Evolutionary conservation across 2,329 filamentous ascomycete genomes (phyloP), one percentile per base, ranked within the genome.

Genomic region (Aureobasidium sp.): DNA sequence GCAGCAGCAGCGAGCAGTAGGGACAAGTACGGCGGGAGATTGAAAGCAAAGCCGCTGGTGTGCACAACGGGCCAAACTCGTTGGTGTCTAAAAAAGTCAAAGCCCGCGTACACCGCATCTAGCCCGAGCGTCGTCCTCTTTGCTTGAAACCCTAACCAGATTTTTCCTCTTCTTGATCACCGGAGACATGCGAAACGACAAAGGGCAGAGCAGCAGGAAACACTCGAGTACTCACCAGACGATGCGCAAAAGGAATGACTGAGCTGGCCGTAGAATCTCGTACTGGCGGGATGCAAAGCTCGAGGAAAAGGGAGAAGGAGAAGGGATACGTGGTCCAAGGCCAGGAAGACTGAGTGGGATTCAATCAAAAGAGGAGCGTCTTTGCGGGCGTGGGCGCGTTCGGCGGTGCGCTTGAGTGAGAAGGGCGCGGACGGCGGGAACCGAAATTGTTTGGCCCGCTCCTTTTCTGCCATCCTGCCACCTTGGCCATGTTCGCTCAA

Each of bases 11-110:
- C 56, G 34, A 51, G 42, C 39, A 41, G 57, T 49, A 60, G 57
- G 44, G 36, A 60, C 57, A 60, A 51, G 22, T 60, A 60, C 41
- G 57, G 57, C 57, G 45, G 57, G 29, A 60, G 55, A 48, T 42
- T 58, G 42, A 47, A 47, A 44, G 51, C 53, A 45, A 56, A 45
- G 41, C 55, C 55, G 55, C 31, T 48, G 41, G 55, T 58, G 31
- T 58, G 39, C 55, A 56, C 55, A 60, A 60, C 57, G 57, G 57
- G 15, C 39, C 36, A 55, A 55, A 25, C 22, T 25, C 22, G 22
- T 55, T 29, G 31, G 55, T 57, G 42, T 59, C 57, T 60, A 60
- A 51, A 60, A 59, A 60, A 60, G 57, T 60, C 57, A 60, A 60
- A 60, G 57, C 45, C 45, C 57, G 57, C 57, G 44, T 60, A 45